These are phyloP conservation scores for Serendipita indica DNA, from an alignment of 768 basidiomycete species.

Conservation along the genomic window DNA sequence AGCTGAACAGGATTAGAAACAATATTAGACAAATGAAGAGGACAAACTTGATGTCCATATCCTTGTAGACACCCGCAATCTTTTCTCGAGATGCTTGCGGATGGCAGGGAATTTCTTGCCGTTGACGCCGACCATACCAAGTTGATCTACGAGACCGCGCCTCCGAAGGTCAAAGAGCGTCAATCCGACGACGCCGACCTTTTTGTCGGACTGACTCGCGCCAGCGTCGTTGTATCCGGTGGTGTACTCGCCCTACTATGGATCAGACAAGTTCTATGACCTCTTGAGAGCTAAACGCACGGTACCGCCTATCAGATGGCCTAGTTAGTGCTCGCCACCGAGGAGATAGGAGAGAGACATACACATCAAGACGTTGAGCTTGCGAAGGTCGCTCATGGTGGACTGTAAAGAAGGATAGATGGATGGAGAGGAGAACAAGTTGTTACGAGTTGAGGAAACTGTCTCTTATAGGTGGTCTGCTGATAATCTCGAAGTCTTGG, in stretches of 20 bases:
- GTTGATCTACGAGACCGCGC: constrained; percentile 61
- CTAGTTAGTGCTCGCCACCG: constrained; percentile 8
- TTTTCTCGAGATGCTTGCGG: constrained; percentile 65
- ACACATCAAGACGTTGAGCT: constrained; percentile 72
- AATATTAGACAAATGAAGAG: background rate
- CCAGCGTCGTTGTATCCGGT: constrained; percentile 88
- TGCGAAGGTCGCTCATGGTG: constrained; percentile 20
- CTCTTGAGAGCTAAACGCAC: constrained; percentile 7
- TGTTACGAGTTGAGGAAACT: no score
- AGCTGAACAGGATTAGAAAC: constrained; percentile 29
- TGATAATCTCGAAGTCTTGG: no score
- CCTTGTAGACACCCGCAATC: constrained; percentile 70
- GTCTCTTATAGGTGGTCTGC: no score
- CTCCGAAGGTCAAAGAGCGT: constrained; percentile 83
- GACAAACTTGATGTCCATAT: constrained; percentile 67
- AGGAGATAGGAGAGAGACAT: constrained; percentile 21
- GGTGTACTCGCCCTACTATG: constrained; percentile 66
- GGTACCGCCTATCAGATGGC: constrained; percentile 8
- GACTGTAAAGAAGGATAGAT: no score
- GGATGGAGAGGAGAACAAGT: no score
- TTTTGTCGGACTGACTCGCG: constrained; percentile 92
- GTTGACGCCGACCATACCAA: constrained; percentile 82
- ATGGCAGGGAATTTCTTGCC: constrained; percentile 82
- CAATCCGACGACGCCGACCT: constrained; percentile 64
- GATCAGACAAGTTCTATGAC: background rate